Conservation (phyloP, 257 asterid genomes). For the Scutellaria baicalensis region DNA sequence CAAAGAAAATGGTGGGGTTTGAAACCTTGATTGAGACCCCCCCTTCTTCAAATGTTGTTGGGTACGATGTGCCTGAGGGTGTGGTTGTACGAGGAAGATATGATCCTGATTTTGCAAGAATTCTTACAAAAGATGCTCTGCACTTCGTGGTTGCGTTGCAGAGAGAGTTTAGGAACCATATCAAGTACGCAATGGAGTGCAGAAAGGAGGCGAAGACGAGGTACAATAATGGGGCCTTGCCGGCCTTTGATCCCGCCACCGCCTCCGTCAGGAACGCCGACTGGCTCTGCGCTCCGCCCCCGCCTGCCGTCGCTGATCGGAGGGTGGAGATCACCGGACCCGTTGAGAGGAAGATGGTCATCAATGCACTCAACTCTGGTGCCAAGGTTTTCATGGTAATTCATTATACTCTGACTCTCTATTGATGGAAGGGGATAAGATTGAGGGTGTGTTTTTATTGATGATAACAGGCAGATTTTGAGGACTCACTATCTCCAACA, state of each 20-base stretch:
- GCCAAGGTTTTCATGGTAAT: constrained; percentile 97
- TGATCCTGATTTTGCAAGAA: constrained; percentile 52
- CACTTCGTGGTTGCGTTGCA: constrained; percentile 63
- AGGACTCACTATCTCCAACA: constrained; percentile 86
- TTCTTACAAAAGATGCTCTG: constrained; percentile 65
- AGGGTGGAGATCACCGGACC: constrained; percentile 98
- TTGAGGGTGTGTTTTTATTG: no score
- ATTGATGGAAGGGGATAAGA: no score
- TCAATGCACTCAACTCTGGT: constrained; percentile 94
- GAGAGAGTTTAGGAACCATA: constrained; percentile 59
- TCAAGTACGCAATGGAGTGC: constrained; percentile 76
- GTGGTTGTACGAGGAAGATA: constrained; percentile 77
- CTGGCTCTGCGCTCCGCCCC: constrained; percentile 71
- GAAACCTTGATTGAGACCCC: constrained; percentile 37
- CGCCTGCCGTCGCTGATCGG: constrained; percentile 79
- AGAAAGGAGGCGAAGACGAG: constrained; percentile 56
- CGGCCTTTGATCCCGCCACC: constrained; percentile 82
- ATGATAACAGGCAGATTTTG: constrained; percentile 72
- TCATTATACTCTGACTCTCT: no score
- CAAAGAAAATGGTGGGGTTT: constrained; percentile 43
- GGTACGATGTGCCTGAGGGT: constrained; percentile 80
- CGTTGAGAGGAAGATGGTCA: constrained; percentile 91
- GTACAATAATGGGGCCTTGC: constrained; percentile 61
- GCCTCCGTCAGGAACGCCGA: constrained; percentile 50
- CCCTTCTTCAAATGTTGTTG: constrained; percentile 15